Evolutionary conservation across 23 red algal species (phyloP), one percentile per base, ranked within the genome.

Genomic region (Chondrus crispus): DNA sequence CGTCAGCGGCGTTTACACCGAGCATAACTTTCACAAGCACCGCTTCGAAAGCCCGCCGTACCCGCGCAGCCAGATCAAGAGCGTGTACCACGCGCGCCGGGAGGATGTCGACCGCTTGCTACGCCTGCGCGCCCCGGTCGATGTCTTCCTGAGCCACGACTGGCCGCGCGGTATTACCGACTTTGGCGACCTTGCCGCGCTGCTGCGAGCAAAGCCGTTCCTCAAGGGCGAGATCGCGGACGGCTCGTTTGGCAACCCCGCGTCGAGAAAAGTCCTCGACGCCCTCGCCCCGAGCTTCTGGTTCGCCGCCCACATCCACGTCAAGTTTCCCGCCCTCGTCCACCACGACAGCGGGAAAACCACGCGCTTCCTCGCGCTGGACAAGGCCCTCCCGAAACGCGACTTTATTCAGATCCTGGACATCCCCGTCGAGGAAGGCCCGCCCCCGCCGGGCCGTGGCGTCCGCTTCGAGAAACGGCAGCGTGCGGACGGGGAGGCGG

Each of bases 221-320:
- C 87, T 98, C 46, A 46, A 52, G n/a, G 47, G 74, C 26, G 96
- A 95, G 60, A 84, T 95, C 30, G 81, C 77, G 33, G 41, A 81
- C 20, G 77, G 78, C 0, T 71, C 66, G 18, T 81, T 95, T 45
- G 96, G 96, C 41, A 85, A 87, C 48, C 89, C 93, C 24, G 90
- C 73, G 46, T 35, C 82, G 4, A 58, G 47, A 26, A 33, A 84
- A 32, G 18, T 98, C 1, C 49, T 98, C n/a, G 37, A 39, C 49
- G 50, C 49, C 32, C n/a, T 88, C 19, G 78, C 80, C 32, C 96
- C 96, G 51, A 46, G 78, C 29, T 98, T 84, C 52, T 98, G 93
- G 93, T 98, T 95, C 70, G 84, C 96, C 3, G 96, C 93, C 2
- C 96, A 98, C 66, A 74, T 94, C 64, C 96, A 98, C 71, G 89